Evolutionary conservation across 169 alveolate genomes (phyloP).

Genomic region (Amoebophrya sp.): DNA sequence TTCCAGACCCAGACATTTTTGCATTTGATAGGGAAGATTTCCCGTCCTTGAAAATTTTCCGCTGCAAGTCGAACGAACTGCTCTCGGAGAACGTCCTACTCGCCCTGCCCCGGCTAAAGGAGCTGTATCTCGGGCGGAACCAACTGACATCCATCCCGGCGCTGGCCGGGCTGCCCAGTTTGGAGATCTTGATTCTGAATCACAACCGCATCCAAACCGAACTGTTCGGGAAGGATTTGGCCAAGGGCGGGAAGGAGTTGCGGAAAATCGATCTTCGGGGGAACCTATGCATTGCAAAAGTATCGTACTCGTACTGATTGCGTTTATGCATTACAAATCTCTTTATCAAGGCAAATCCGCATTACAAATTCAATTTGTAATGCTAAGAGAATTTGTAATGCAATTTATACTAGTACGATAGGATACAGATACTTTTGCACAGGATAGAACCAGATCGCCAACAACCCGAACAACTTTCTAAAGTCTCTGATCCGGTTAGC

Average conservation of each 20-base stretch:
- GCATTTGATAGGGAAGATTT: too few species aligned
- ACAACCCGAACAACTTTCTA: not conserved
- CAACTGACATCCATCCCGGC: not conserved
- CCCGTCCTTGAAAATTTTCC: not conserved
- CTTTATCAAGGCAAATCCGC: too few species aligned
- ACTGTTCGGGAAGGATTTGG: not conserved
- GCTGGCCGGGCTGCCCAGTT: not conserved
- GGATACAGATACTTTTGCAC: too few species aligned
- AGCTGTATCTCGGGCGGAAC: constrained; percentile 11
- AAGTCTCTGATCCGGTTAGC: not conserved
- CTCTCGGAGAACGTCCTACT: not conserved
- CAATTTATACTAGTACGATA: too few species aligned
- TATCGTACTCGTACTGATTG: too few species aligned
- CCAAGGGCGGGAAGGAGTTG: not conserved
- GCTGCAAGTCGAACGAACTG: not conserved
- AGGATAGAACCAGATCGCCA: too few species aligned
- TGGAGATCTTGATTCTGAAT: not conserved
- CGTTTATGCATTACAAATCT: too few species aligned
- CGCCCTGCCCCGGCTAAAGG: not conserved
- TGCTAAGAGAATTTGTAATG: too few species aligned
- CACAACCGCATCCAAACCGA: constrained; percentile 1
- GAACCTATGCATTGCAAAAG: too few species aligned
- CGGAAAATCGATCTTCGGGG: not conserved
- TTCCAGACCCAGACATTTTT: too few species aligned
- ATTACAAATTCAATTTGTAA: too few species aligned